Evolutionary conservation across 768 basidiomycete species (phyloP).

Genomic region (Sporobolomyces roseus): DNA sequence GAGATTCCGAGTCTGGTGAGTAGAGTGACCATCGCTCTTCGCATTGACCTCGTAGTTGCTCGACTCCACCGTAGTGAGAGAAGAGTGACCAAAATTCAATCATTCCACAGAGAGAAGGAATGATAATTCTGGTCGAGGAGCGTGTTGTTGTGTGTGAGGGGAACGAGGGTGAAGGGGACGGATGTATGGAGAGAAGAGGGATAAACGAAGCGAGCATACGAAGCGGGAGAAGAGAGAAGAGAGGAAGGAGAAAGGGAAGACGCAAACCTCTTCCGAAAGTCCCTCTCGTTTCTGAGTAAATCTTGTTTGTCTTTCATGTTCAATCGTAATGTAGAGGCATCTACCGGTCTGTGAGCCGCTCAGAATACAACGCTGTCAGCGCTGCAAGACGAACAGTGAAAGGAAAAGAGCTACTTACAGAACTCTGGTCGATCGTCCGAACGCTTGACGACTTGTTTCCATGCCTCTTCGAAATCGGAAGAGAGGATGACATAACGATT

Average conservation of each 20-base stretch:
- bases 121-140: neutral
- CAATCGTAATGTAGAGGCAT: no score
- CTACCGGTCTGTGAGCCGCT: conserved; percentile 4
- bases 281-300: no score
- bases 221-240: neutral
- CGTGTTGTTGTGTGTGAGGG: neutral
- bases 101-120: neutral
- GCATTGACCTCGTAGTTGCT: neutral
- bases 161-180: neutral
- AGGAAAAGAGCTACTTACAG: conserved; percentile 55
- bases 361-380: neutral
- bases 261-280: neutral
- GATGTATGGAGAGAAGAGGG: neutral
- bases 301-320: neutral
- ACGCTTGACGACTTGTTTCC: conserved; percentile 98
- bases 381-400: neutral
- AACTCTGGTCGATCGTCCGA: conserved; percentile 96
- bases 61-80: neutral
- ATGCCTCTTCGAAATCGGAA: conserved; percentile 96
- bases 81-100: neutral
- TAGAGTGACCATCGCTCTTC: conserved; percentile 22
- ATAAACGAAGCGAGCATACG: neutral
- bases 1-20: conserved; percentile 3
- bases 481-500: conserved; percentile 97
- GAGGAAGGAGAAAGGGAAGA: neutral